Percentiles rank a stretch among this genome's conserved stretches.
phyloP scores from a whole-genome alignment of 1,139 yeast species.

The Candida dubliniensis region DNA sequence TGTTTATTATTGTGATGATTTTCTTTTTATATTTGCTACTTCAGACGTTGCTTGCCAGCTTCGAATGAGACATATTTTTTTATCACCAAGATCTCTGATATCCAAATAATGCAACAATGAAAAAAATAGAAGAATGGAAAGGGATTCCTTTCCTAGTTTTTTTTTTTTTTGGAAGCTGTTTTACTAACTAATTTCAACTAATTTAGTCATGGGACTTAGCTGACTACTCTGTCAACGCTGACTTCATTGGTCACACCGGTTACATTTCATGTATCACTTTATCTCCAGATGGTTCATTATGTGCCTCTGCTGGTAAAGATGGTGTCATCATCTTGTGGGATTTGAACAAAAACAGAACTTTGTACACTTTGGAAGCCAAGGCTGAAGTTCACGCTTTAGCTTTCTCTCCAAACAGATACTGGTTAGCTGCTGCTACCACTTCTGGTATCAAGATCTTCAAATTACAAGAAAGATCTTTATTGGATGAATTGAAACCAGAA shows the following conservation, averaged over 20 bases:
- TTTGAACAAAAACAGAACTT: slow-evolving; percentile 82
- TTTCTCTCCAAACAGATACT: slow-evolving; percentile 99
- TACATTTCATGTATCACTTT: slow-evolving; percentile 96
- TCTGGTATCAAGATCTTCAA: slow-evolving; percentile 98
- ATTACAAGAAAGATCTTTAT: slow-evolving; percentile 92
- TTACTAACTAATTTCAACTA: slow-evolving; percentile 22
- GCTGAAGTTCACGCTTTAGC: slow-evolving; percentile 98
- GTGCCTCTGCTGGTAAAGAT: slow-evolving; percentile 99
- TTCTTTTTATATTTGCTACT: slow-evolving; percentile 90
- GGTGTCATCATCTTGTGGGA: slow-evolving; percentile 99
- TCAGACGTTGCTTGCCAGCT: slow-evolving; percentile 74
- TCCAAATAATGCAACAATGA: slow-evolving; percentile 3
- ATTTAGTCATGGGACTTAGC: slow-evolving; percentile 90
- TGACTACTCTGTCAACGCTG: slow-evolving; percentile 88
- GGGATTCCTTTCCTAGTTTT: not conserved
- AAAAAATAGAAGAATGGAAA: no score
- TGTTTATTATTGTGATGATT: slow-evolving; percentile 51
- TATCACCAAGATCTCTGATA: slow-evolving; percentile 99
- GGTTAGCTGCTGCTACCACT: slow-evolving; percentile 99
- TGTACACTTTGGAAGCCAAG: slow-evolving; percentile 94
- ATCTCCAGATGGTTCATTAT: slow-evolving; percentile 99
- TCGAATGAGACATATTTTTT: slow-evolving; percentile 90
- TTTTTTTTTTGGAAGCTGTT: not conserved
- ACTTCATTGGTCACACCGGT: slow-evolving; percentile 99
- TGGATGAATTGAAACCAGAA: slow-evolving; percentile 99